Evolutionary conservation across 2,329 filamentous ascomycete genomes (phyloP).

Genomic region (Apiospora arundinis): DNA sequence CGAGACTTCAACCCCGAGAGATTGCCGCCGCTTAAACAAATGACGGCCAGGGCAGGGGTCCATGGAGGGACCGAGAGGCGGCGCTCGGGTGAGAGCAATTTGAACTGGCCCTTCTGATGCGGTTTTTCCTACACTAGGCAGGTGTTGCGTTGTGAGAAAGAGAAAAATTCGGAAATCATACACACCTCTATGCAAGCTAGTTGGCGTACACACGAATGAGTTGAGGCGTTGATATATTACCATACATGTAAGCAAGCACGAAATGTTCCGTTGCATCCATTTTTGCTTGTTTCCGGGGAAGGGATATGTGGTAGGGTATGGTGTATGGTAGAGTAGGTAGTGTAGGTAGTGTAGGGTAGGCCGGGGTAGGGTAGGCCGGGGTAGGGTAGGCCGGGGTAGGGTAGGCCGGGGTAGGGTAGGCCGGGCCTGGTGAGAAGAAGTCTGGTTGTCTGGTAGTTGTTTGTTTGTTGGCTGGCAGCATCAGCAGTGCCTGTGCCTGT

Average conservation of each 20-base stretch:
- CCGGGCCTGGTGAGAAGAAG: not conserved
- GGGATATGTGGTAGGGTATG: too few relatives aligned
- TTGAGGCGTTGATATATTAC: not conserved
- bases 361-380: too few relatives aligned
- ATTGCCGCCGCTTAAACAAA: not conserved
- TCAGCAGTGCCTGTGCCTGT: not conserved
- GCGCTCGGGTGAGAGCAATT: not conserved
- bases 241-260: not conserved
- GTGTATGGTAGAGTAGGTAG: not conserved
- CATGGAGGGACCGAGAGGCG: not conserved
- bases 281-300: too few relatives aligned
- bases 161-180: not conserved
- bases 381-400: too few relatives aligned
- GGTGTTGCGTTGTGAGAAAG: not conserved
- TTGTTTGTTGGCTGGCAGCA: not conserved
- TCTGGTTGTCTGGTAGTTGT: too few relatives aligned
- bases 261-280: slow-evolving; percentile 3
- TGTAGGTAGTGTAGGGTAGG: too few relatives aligned
- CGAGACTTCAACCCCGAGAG: not conserved
- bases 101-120: not conserved
- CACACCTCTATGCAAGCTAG: not conserved
- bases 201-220: not conserved
- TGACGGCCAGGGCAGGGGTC: not conserved
- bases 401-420: too few relatives aligned
- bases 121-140: not conserved